A percentile compares a stretch with the other conserved stretches of the same genome.
Conservation (phyloP, 2,329 filamentous ascomycete species). For the Diaporthe nobilis region DNA sequence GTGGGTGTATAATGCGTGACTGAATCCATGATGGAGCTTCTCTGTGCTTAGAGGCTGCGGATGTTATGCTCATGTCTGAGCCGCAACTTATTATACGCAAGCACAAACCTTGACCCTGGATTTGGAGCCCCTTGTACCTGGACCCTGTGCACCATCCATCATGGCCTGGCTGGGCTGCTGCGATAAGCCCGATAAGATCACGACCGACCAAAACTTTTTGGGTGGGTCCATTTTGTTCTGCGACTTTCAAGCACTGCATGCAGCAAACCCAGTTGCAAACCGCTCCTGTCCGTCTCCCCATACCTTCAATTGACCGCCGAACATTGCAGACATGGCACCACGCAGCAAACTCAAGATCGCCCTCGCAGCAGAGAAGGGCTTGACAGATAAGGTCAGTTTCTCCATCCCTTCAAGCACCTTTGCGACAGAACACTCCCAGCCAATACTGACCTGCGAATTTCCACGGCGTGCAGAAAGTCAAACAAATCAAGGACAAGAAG, state of each 20-base stretch:
- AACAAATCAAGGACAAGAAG: conserved; percentile 66
- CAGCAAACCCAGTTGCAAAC: conserved; percentile 21
- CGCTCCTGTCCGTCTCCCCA: not conserved
- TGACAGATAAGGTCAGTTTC: conserved; percentile 55
- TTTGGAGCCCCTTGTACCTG: not conserved
- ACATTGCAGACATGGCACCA: conserved; percentile 38
- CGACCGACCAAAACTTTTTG: conserved; percentile 40
- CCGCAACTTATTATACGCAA: not conserved
- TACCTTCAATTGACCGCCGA: conserved; percentile 7
- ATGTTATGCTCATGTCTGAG: not conserved
- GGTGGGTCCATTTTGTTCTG: conserved; percentile 34
- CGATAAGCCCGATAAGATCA: conserved; percentile 39
- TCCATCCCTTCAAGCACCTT: not conserved
- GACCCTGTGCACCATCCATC: conserved; percentile 1
- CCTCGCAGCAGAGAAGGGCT: conserved; percentile 67
- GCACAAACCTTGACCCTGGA: not conserved
- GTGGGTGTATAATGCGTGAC: not conserved
- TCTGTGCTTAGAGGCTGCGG: not conserved
- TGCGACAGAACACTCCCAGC: not conserved
- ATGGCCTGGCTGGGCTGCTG: not conserved
- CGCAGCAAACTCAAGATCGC: conserved; percentile 67
- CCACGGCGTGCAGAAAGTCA: conserved; percentile 46
- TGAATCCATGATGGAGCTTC: not conserved
- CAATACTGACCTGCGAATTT: not conserved
- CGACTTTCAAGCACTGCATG: conserved; percentile 33